Evolutionary conservation across 179 eudicot species (phyloP).

Genomic region (Drosera spatulata): DNA sequence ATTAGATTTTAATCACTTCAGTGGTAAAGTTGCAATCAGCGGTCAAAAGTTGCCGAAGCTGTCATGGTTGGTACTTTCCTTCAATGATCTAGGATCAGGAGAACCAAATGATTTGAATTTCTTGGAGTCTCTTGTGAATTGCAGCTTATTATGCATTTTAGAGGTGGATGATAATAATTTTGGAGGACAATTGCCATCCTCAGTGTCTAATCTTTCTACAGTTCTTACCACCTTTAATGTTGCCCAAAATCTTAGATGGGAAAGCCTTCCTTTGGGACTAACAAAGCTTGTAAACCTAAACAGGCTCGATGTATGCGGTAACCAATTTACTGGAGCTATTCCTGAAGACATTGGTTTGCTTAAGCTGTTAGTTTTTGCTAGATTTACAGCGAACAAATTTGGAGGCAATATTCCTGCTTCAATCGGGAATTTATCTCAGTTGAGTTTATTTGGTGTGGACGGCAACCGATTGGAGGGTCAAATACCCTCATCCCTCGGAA

Average conservation of each 20-base stretch:
- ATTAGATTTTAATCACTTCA: not conserved
- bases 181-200: too few species aligned
- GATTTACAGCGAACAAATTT: not conserved
- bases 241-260: not conserved
- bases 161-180: too few species aligned
- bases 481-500: conserved; percentile 10
- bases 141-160: too few species aligned
- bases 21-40: not conserved
- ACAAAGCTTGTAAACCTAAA: not conserved
- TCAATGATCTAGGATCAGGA: too few species aligned
- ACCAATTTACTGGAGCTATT: not conserved
- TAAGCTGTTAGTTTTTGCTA: not conserved
- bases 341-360: not conserved
- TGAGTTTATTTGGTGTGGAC: not conserved
- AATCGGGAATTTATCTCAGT: conserved; percentile 8
- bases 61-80: too few species aligned
- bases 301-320: not conserved
- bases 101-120: too few species aligned
- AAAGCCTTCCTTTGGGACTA: not conserved
- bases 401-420: conserved; percentile 4
- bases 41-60: too few species aligned
- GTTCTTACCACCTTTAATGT: too few species aligned
- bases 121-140: too few species aligned
- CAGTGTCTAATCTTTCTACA: too few species aligned
- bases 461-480: conserved; percentile 2